Percentiles rank a stretch among this genome's conserved stretches.
These are phyloP conservation scores for Rhododendron henanense DNA, from an alignment of 148 eudicot genomes.

Conservation along the genomic window DNA sequence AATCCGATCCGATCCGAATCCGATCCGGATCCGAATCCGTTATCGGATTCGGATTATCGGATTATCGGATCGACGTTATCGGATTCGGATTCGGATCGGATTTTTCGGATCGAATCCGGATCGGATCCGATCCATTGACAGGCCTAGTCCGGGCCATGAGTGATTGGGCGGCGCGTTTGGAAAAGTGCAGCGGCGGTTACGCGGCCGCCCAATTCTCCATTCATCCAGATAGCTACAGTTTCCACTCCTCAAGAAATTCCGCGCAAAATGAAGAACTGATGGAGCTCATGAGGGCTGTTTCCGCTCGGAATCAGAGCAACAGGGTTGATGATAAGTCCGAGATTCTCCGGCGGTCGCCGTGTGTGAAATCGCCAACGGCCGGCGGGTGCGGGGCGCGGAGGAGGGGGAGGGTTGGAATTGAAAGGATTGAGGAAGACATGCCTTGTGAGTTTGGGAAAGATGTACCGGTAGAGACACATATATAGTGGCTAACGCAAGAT, in stretches of 20 bases:
- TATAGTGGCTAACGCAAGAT: not conserved
- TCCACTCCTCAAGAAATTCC: conserved; percentile 5
- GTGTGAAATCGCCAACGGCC: not conserved
- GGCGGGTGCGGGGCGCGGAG: not conserved
- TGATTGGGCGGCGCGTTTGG: conserved; percentile 19
- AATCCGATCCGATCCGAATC: too few relatives aligned
- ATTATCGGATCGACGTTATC: too few relatives aligned
- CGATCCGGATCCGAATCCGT: too few relatives aligned
- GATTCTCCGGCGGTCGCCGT: not conserved
- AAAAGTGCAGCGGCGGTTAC: conserved; percentile 6
- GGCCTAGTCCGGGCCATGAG: conserved; percentile 24
- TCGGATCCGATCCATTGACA: too few relatives aligned
- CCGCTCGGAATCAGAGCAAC: not conserved
- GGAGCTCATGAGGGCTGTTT: not conserved
- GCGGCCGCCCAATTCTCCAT: conserved; percentile 13
- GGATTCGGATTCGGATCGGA: too few relatives aligned
- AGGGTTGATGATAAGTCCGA: conserved; percentile 10
- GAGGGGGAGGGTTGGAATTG: conserved; percentile 22
- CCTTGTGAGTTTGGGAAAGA: conserved; percentile 24
- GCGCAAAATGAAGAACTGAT: conserved; percentile 6
- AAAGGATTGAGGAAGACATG: conserved; percentile 31
- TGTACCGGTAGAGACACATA: not conserved
- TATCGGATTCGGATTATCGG: too few relatives aligned
- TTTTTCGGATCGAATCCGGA: too few relatives aligned
- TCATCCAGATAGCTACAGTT: conserved; percentile 24